A percentile compares a stretch with the other conserved stretches of the same genome.
Evolutionary conservation across 345 rosid species (phyloP).

Genomic region (Nasturtium officinale): DNA sequence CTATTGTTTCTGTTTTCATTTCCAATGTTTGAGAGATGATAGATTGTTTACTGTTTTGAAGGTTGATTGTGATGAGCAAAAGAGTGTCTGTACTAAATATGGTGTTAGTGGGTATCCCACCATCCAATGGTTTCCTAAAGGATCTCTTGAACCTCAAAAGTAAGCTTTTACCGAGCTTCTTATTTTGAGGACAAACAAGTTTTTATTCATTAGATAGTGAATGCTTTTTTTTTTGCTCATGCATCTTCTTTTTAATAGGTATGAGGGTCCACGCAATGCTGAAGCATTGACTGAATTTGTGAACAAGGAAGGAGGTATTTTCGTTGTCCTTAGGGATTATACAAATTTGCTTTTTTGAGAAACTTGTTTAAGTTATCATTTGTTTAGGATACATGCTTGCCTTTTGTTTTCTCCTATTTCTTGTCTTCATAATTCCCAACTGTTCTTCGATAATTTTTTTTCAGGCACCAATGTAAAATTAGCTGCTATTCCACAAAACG

Average conservation of each 20-base stretch:
- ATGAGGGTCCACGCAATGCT: slow-evolving; percentile 84
- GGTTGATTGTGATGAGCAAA: slow-evolving; percentile 99
- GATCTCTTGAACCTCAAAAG: slow-evolving; percentile 92
- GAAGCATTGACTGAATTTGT: slow-evolving; percentile 89
- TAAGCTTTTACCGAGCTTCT: slow-evolving; percentile 43
- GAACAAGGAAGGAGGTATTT: slow-evolving; percentile 87
- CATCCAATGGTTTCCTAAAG: slow-evolving; percentile 93
- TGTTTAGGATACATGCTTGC: background rate
- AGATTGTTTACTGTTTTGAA: slow-evolving; percentile 44
- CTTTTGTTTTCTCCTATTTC: background rate
- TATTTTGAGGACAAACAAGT: background rate
- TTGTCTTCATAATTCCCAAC: background rate
- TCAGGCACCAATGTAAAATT: slow-evolving; percentile 91
- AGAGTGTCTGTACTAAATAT: slow-evolving; percentile 77
- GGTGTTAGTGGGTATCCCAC: slow-evolving; percentile 99
- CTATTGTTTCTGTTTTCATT: background rate
- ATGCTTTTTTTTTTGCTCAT: background rate
- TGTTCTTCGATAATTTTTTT: slow-evolving; percentile 20
- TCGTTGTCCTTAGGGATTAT: background rate
- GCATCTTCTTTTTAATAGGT: slow-evolving; percentile 48
- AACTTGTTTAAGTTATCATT: background rate
- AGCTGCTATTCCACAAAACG: slow-evolving; percentile 74
- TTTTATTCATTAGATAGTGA: background rate
- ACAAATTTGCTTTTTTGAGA: background rate
- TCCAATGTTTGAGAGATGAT: slow-evolving; percentile 16